Evolutionary conservation across 129 eudicot species (phyloP).

Genomic region (Flaveria bidentis): DNA sequence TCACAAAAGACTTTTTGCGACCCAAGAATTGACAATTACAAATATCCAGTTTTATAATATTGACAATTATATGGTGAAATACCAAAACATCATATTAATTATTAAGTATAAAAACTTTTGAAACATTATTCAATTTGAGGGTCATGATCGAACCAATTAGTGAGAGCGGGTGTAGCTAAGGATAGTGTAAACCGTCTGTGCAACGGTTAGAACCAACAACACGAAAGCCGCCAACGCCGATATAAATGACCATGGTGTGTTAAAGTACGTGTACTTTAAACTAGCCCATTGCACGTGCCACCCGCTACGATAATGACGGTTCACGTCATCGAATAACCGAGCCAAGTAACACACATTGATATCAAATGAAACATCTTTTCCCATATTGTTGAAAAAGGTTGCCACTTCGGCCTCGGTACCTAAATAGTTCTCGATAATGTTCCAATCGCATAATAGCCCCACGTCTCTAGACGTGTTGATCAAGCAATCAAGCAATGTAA

Average conservation of each 20-base stretch:
- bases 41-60: no score
- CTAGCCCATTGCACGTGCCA: slow-evolving; percentile 80
- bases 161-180: slow-evolving; percentile 40
- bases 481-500: slow-evolving; percentile 68
- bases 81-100: neutral
- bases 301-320: slow-evolving; percentile 47
- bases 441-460: slow-evolving; percentile 53
- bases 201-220: slow-evolving; percentile 57
- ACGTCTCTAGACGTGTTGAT: slow-evolving; percentile 66
- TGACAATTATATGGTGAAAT: neutral
- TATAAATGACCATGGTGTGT: slow-evolving; percentile 80
- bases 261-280: slow-evolving; percentile 67
- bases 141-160: neutral
- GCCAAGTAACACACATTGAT: slow-evolving; percentile 58
- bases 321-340: slow-evolving; percentile 58
- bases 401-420: slow-evolving; percentile 79
- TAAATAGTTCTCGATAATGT: slow-evolving; percentile 74
- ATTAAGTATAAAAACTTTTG: neutral
- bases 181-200: slow-evolving; percentile 63
- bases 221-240: slow-evolving; percentile 71
- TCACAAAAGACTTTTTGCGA: no score
- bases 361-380: slow-evolving; percentile 68
- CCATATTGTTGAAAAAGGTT: slow-evolving; percentile 59
- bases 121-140: neutral
- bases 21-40: no score